These are phyloP conservation scores for Lipomyces kockii DNA, from an alignment of 805 yeast species.

Conservation along the genomic window DNA sequence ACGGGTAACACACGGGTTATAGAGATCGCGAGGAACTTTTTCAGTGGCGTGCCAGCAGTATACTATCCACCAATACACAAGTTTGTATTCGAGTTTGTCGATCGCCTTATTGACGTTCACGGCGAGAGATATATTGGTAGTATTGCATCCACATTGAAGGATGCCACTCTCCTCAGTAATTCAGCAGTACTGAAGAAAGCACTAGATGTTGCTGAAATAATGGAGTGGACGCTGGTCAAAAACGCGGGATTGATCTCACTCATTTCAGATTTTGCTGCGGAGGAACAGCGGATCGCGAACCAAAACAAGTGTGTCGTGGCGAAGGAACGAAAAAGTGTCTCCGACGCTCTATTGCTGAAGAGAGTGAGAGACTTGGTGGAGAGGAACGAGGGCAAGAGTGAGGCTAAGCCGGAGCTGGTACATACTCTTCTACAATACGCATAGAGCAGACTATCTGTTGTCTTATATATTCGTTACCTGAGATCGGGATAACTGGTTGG, in stretches of 20 bases:
- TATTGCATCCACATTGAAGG: not conserved
- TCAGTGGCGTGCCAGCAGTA: slow-evolving; percentile 4
- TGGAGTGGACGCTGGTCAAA: not conserved
- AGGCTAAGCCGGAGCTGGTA: not conserved
- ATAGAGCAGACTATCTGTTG: not conserved
- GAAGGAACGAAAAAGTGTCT: not conserved
- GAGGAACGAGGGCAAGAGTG: not conserved
- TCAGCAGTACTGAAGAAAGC: not conserved
- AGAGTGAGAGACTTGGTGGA: not conserved
- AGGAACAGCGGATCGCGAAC: not conserved
- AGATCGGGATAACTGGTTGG: not conserved
- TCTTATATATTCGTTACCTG: not conserved
- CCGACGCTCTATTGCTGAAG: slow-evolving; percentile 1
- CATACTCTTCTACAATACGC: not conserved
- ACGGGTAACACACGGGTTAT: slow-evolving; percentile 9
- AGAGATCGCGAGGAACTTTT: slow-evolving; percentile 11
- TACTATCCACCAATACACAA: slow-evolving; percentile 9
- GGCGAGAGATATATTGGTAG: not conserved
- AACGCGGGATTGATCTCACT: not conserved
- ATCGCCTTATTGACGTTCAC: not conserved
- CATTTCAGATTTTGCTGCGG: not conserved
- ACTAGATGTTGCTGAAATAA: not conserved
- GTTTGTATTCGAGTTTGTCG: slow-evolving; percentile 5
- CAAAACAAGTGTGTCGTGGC: not conserved
- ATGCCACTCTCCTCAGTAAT: not conserved